Evolutionary conservation across 805 yeast species (phyloP).

Genomic region (Suhomyces faveliae): DNA sequence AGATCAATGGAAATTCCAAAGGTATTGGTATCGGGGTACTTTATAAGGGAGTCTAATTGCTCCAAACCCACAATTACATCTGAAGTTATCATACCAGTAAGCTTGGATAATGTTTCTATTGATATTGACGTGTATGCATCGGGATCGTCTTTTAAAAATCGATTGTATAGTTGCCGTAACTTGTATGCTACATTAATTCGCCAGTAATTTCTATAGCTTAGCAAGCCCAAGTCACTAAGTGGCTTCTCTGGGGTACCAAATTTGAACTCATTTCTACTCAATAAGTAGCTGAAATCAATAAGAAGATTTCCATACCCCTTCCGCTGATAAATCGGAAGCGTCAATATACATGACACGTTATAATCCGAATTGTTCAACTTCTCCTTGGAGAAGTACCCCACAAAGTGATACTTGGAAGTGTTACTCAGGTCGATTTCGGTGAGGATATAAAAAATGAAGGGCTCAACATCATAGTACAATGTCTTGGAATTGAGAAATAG

Average conservation of each 20-base stretch:
- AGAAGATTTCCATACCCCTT: conserved; percentile 86
- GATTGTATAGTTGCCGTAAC: conserved; percentile 28
- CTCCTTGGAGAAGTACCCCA: conserved; percentile 94
- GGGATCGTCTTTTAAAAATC: not conserved
- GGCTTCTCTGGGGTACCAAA: conserved; percentile 97
- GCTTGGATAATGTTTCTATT: conserved; percentile 58
- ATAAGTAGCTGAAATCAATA: conserved; percentile 83
- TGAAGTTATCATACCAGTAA: conserved; percentile 83
- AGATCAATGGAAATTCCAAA: conserved; percentile 58
- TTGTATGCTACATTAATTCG: conserved; percentile 57
- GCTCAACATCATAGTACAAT: conserved; percentile 91
- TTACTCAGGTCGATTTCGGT: conserved; percentile 58
- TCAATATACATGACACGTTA: conserved; percentile 87
- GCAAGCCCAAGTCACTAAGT: conserved; percentile 76
- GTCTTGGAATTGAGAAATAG: conserved; percentile 88
- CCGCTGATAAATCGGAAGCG: conserved; percentile 83
- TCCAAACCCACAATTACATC: conserved; percentile 89
- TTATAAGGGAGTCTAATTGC: conserved; percentile 59
- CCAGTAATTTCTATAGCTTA: conserved; percentile 90
- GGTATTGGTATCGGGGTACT: conserved; percentile 40
- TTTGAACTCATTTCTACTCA: conserved; percentile 71
- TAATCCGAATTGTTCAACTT: conserved; percentile 70
- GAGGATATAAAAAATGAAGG: conserved; percentile 84
- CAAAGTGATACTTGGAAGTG: conserved; percentile 61
- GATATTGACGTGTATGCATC: conserved; percentile 33